Percentiles rank a stretch among this genome's conserved stretches.
Conservation (phyloP, 768 basidiomycete species). For the Leccinum pellstonianum region DNA sequence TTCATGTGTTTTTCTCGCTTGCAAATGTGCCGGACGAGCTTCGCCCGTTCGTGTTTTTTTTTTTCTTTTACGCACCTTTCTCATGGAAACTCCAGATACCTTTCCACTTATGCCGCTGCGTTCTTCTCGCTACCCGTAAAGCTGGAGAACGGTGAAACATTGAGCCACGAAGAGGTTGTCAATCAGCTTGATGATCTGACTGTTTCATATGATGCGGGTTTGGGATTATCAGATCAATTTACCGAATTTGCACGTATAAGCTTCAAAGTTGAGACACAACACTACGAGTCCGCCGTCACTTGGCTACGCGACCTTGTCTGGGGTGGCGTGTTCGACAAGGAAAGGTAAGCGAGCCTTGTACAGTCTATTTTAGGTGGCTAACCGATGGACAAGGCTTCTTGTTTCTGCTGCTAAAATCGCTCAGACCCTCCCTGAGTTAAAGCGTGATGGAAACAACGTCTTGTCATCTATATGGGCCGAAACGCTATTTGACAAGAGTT, state of each 20-base stretch:
- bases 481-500: slow-evolving; percentile 64
- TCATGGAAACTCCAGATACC: slow-evolving; percentile 48
- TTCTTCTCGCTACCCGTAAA: slow-evolving; percentile 89
- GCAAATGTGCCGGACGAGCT: slow-evolving; percentile 68
- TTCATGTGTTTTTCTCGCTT: slow-evolving; percentile 79
- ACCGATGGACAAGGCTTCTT: slow-evolving; percentile 54
- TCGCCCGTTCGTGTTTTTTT: slow-evolving; percentile 58
- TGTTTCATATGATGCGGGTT: slow-evolving; percentile 74
- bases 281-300: slow-evolving; percentile 77
- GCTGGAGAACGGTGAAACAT: slow-evolving; percentile 60
- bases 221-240: slow-evolving; percentile 67
- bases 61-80: slow-evolving; percentile 6
- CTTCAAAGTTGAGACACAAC: slow-evolving; percentile 80
- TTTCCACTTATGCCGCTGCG: slow-evolving; percentile 73
- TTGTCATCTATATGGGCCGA: slow-evolving; percentile 68
- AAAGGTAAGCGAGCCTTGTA: slow-evolving; percentile 49
- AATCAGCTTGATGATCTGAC: slow-evolving; percentile 90
- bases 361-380: background rate
- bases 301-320: slow-evolving; percentile 87
- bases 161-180: slow-evolving; percentile 88
- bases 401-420: slow-evolving; percentile 85
- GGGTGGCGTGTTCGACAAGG: slow-evolving; percentile 71
- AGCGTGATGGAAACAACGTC: slow-evolving; percentile 84
- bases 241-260: slow-evolving; percentile 70
- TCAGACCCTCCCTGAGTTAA: slow-evolving; percentile 87